Conservation (phyloP, 2,329 filamentous ascomycete genomes). For the Exophiala calicioides region DNA sequence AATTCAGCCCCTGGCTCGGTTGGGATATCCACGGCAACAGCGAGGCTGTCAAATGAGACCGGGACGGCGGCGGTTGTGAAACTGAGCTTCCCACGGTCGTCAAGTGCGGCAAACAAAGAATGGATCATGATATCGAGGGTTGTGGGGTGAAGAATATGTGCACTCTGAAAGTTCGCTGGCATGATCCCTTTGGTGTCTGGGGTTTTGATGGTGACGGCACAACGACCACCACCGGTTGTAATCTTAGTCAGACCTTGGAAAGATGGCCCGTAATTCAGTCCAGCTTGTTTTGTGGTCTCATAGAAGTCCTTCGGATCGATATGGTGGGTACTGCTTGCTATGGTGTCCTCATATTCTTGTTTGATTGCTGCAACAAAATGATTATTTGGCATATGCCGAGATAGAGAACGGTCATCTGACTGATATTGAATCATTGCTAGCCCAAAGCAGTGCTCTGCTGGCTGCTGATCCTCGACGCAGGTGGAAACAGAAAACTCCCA, state of each 20-base stretch:
- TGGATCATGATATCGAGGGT: constrained; percentile 38
- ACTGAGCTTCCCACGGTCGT: constrained; percentile 4
- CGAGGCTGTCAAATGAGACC: constrained; percentile 5
- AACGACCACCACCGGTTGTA: constrained; percentile 16
- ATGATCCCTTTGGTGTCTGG: constrained; percentile 33
- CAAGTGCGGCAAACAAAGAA: constrained; percentile 30
- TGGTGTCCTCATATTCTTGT: constrained; percentile 3
- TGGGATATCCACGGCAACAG: constrained; percentile 6
- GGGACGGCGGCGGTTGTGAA: constrained; percentile 3
- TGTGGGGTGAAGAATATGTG: constrained; percentile 35
- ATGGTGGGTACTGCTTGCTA: neutral
- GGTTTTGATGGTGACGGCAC: constrained; percentile 29
- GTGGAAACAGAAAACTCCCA: constrained; percentile 1
- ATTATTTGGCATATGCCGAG: neutral
- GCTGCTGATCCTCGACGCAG: constrained; percentile 1
- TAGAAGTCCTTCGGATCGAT: constrained; percentile 33
- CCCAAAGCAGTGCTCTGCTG: neutral
- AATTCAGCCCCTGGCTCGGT: constrained; percentile 18
- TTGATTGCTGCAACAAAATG: neutral
- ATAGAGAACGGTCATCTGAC: neutral
- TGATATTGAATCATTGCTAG: neutral
- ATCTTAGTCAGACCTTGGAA: constrained; percentile 32
- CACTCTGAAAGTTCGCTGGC: constrained; percentile 33
- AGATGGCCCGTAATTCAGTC: constrained; percentile 35
- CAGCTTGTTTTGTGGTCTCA: constrained; percentile 26